Conservation (phyloP, 75 land plant species). For the Ceratopteris richardii region DNA sequence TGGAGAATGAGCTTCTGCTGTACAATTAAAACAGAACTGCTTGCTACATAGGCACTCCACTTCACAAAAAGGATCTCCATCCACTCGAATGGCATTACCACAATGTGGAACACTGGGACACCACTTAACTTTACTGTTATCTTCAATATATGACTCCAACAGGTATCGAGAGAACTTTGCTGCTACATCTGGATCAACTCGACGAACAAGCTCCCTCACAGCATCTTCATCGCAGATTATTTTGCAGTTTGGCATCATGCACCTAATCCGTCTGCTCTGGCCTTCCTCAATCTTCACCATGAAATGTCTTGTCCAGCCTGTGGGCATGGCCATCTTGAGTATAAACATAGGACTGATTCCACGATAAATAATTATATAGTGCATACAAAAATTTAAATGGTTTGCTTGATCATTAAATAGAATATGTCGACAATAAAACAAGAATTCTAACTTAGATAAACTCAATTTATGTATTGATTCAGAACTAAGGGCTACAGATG, state of each 20-base stretch:
- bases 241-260: conserved; percentile 83
- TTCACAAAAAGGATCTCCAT: conserved; percentile 63
- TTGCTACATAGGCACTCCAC: conserved; percentile 73
- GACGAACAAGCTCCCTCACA: conserved; percentile 50
- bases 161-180: conserved; percentile 65
- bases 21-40: conserved; percentile 84
- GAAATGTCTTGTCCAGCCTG: conserved; percentile 88
- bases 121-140: conserved; percentile 86
- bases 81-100: conserved; percentile 81
- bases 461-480: too few species aligned
- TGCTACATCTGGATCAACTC: conserved; percentile 40
- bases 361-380: too few species aligned
- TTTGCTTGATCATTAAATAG: too few species aligned
- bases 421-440: too few species aligned
- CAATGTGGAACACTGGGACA: conserved; percentile 90
- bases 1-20: conserved; percentile 75
- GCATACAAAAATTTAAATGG: too few species aligned
- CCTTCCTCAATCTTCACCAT: conserved; percentile 83
- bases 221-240: conserved; percentile 81
- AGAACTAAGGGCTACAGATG: too few species aligned
- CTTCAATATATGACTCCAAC: conserved; percentile 85
- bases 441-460: too few species aligned
- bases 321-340: conserved; percentile 1
- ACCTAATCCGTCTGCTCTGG: conserved; percentile 64
- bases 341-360: not conserved